Evolutionary conservation across 192 early-diverging fungal genomes (phyloP).

Genomic region (Gaertneriomyces sp.): DNA sequence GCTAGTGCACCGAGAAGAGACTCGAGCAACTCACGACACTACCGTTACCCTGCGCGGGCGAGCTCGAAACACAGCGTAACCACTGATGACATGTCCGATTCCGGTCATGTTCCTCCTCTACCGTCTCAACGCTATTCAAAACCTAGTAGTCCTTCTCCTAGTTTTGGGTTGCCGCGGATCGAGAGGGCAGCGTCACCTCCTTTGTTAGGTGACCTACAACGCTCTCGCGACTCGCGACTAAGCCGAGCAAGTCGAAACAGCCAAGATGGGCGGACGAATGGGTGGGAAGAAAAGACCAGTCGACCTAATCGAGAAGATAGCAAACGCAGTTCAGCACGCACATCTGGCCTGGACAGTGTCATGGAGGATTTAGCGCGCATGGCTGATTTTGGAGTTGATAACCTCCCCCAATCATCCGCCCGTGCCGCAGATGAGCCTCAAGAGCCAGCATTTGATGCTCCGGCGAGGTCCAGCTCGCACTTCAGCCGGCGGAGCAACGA

Average conservation of each 20-base stretch:
- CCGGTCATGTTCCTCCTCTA: too few relatives aligned
- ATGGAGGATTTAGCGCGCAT: slow-evolving; percentile 19
- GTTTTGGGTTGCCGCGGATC: too few relatives aligned
- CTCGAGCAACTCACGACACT: too few relatives aligned
- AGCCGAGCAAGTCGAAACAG: slow-evolving; percentile 7
- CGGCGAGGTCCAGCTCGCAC: neutral
- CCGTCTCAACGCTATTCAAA: too few relatives aligned
- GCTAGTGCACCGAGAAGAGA: too few relatives aligned
- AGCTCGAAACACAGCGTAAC: too few relatives aligned
- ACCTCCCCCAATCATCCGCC: neutral
- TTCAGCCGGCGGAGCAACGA: slow-evolving; percentile 6
- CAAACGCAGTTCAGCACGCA: slow-evolving; percentile 2
- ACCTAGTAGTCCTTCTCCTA: too few relatives aligned
- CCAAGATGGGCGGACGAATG: neutral
- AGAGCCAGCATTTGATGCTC: neutral
- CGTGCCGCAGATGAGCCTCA: neutral
- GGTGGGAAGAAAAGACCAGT: neutral
- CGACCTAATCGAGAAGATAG: neutral
- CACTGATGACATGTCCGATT: too few relatives aligned
- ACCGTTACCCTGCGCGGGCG: too few relatives aligned
- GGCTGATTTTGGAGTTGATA: slow-evolving; percentile 7
- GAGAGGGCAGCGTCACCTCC: too few relatives aligned
- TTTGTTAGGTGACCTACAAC: neutral
- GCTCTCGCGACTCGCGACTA: neutral
- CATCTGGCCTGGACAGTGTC: slow-evolving; percentile 22